A percentile compares a stretch with the other conserved stretches of the same genome.
Conservation (phyloP, 768 basidiomycete species). For the Suillus hirtellus region DNA sequence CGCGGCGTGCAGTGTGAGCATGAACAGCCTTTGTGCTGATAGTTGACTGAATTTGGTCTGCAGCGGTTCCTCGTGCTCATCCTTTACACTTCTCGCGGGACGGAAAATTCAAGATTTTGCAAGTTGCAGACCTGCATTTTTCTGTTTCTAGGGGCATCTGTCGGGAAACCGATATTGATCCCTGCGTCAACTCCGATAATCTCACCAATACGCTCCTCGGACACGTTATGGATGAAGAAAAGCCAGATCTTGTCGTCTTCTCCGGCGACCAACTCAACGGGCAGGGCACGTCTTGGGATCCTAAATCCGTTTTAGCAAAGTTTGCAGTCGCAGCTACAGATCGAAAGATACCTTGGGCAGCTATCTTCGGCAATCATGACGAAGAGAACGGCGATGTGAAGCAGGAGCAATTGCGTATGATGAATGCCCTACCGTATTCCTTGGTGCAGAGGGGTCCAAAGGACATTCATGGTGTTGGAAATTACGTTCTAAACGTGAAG, state of each 20-base stretch:
- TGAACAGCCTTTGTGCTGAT: neutral
- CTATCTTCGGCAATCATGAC: constrained; percentile 95
- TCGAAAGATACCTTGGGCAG: constrained; percentile 84
- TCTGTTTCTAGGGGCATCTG: constrained; percentile 80
- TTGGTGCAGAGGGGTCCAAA: constrained; percentile 79
- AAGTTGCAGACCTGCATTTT: constrained; percentile 93
- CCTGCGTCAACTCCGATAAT: constrained; percentile 70
- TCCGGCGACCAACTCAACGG: constrained; percentile 94
- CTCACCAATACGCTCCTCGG: constrained; percentile 75
- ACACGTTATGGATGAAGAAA: constrained; percentile 71
- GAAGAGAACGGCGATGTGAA: constrained; percentile 65
- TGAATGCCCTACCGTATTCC: constrained; percentile 85
- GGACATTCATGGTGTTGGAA: constrained; percentile 86
- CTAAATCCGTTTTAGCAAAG: constrained; percentile 74
- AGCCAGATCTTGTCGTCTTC: constrained; percentile 91
- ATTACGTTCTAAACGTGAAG: constrained; percentile 83
- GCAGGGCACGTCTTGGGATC: constrained; percentile 87
- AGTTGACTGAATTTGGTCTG: constrained; percentile 13
- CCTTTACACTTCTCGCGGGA: constrained; percentile 80
- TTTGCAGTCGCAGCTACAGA: constrained; percentile 59
- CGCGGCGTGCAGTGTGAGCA: constrained; percentile 72
- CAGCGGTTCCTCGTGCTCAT: constrained; percentile 70
- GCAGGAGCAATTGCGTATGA: constrained; percentile 63
- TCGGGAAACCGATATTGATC: constrained; percentile 59
- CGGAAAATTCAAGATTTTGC: constrained; percentile 87